These are phyloP conservation scores for Blastocystis sp. DNA, from an alignment of 352 stramenopile genomes.

Conservation along the genomic window DNA sequence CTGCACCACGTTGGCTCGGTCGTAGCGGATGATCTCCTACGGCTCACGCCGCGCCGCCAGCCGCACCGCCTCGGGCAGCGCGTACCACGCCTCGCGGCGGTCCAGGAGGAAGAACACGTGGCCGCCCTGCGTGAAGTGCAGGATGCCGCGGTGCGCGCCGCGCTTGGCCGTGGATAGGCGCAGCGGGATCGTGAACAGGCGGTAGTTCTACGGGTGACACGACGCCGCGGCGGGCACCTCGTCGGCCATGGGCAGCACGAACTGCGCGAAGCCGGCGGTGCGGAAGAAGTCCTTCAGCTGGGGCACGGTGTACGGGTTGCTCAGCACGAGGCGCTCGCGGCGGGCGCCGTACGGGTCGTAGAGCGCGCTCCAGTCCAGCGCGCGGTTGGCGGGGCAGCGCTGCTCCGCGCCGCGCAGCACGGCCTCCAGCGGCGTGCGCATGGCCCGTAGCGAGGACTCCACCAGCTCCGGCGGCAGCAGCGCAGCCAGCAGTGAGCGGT, in stretches of 20 bases:
- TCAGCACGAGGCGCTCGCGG: no score
- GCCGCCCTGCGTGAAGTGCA: not conserved
- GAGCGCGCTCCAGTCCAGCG: no score
- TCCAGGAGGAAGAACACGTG: not conserved
- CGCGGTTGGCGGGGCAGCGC: no score
- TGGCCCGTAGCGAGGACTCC: not conserved
- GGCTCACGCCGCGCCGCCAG: not conserved
- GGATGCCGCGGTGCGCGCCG: not conserved
- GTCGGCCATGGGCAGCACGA: no score
- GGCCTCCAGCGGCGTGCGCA: constrained; percentile 2
- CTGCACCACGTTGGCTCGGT: not conserved
- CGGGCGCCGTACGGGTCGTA: no score
- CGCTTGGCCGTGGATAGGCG: not conserved
- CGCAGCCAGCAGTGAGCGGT: not conserved
- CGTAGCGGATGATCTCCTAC: constrained; percentile 1
- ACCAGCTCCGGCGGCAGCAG: not conserved
- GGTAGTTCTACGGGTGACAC: no score
- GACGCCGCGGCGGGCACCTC: no score
- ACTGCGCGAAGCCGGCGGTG: no score
- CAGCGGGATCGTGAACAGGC: not conserved
- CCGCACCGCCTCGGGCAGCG: not conserved
- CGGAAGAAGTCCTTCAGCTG: no score
- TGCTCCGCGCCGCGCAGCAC: not conserved
- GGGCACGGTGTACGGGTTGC: no score
- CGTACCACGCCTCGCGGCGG: constrained; percentile 13